These are phyloP conservation scores for Solanum boliviense DNA, from an alignment of 257 asterid species.

Conservation along the genomic window DNA sequence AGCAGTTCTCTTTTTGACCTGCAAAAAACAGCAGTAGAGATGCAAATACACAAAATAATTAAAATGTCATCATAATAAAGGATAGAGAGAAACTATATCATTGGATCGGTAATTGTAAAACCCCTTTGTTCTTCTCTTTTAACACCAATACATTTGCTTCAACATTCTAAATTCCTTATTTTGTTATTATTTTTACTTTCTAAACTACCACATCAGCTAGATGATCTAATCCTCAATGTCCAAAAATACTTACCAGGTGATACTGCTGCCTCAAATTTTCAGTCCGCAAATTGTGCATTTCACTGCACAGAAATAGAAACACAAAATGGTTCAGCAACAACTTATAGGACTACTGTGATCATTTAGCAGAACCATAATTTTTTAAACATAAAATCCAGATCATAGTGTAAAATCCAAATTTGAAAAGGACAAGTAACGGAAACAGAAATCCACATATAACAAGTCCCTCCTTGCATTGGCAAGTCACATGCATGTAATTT, in stretches of 20 bases:
- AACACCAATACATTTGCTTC: background rate
- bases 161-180: background rate
- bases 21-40: slow-evolving; percentile 6
- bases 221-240: background rate
- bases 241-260: slow-evolving; percentile 46
- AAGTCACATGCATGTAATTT: background rate
- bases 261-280: slow-evolving; percentile 86
- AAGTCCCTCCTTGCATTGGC: background rate
- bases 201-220: background rate
- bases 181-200: background rate
- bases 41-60: background rate
- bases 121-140: background rate
- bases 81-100: background rate
- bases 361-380: background rate
- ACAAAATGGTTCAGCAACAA: background rate
- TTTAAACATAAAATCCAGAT: background rate
- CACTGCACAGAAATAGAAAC: slow-evolving; percentile 39
- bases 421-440: background rate
- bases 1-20: slow-evolving; percentile 78
- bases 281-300: slow-evolving; percentile 66
- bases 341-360: background rate
- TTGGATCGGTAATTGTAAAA: background rate
- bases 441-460: background rate
- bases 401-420: background rate
- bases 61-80: background rate